Evolutionary conservation across 108 stramenopile genomes (phyloP).

Genomic region (Pseudonitzschia pungens): DNA sequence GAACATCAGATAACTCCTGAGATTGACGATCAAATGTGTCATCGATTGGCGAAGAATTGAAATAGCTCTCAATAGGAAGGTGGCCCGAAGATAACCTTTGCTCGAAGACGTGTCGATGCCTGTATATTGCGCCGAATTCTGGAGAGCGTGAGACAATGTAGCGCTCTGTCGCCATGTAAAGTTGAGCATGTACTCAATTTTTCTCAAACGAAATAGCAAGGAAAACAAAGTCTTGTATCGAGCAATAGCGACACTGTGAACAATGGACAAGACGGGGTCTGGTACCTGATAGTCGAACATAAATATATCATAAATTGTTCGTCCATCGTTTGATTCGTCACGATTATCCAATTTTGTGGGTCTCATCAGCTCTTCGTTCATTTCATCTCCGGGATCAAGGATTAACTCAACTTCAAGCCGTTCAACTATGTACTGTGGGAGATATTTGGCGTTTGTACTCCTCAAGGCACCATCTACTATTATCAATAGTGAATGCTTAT

Average conservation of each 20-base stretch:
- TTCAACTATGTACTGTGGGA: slow-evolving; percentile 74
- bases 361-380: background rate
- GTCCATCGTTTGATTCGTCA: slow-evolving; percentile 32
- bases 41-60: slow-evolving; percentile 91
- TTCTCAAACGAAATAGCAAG: slow-evolving; percentile 92
- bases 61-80: slow-evolving; percentile 81
- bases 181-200: slow-evolving; percentile 88
- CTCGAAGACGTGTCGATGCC: slow-evolving; percentile 41
- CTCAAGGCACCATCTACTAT: slow-evolving; percentile 85
- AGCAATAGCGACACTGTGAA: slow-evolving; percentile 66
- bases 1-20: slow-evolving; percentile 97
- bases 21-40: slow-evolving; percentile 94
- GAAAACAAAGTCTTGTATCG: slow-evolving; percentile 86
- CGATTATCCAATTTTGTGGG: background rate
- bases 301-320: slow-evolving; percentile 91
- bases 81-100: slow-evolving; percentile 54
- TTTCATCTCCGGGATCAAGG: slow-evolving; percentile 46
- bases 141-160: slow-evolving; percentile 84
- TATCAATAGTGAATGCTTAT: slow-evolving; percentile 70
- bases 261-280: slow-evolving; percentile 84
- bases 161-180: slow-evolving; percentile 92
- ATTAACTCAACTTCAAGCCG: slow-evolving; percentile 72
- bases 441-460: slow-evolving; percentile 81
- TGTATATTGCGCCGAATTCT: slow-evolving; percentile 46
- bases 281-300: slow-evolving; percentile 88